Base-by-base conservation (phyloP, 1,139 yeast species). In the Pichia norvegensis region DNA sequence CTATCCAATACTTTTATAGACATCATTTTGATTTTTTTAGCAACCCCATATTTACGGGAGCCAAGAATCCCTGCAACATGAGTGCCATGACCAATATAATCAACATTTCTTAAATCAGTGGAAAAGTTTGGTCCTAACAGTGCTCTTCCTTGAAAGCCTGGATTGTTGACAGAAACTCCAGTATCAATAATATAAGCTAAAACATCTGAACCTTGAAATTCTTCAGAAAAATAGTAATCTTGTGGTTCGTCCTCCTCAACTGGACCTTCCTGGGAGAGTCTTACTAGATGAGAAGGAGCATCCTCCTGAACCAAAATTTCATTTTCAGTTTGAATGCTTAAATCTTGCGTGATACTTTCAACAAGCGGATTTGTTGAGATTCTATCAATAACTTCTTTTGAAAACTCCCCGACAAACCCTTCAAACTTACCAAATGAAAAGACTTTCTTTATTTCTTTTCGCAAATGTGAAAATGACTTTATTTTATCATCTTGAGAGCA, bases 1-100 rank as follows among this genome's bases (percentile, higher is more conserved):
- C 62, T 60, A 52, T 80, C 78, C 40, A 87, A 67, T 0, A 86
- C 86, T 57, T 86, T 87, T 14, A 88, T 78, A 38, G 81, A 92
- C 10, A 84, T 68, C 4, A 88, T 60, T 14, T 68, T 69, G 11
- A 74, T 81, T 20, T 73, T 64, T 57, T 88, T 88, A 11, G 96
- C 85, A 1, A 85, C 95, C 0, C 97, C 96, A 61, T 70, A 87
- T 0, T 81, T 76, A 35, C 61, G 64, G 0, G 95, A 85, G 0
- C 94, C 96, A 37, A 86, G 74, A n/a, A 87, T 64, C 0, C 97
- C 96, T 0, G 96, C 95, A 3, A 87, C 95, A 63, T 88, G 96
- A 0, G 96, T 86, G 1, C 85, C 85, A 54, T 78, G 84, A 0
- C 83, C 83, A 51, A 75, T 74, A 16, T 56, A 54, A 55, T 77